A percentile compares a stretch with the other conserved stretches of the same genome.
These are phyloP conservation scores for Dictyostelium purpureum DNA, from an alignment of 78 protist species.

Conservation along the genomic window DNA sequence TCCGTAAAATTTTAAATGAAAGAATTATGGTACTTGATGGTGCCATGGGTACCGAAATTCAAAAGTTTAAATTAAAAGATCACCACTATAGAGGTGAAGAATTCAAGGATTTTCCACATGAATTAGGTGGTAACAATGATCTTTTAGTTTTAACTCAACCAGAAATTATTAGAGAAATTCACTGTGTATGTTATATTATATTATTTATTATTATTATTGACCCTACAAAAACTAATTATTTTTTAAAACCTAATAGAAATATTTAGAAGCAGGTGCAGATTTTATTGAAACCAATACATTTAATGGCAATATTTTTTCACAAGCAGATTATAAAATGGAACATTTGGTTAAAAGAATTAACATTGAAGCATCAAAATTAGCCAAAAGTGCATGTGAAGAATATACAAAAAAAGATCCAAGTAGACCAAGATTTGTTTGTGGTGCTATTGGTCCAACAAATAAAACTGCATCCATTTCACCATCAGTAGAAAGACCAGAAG, in stretches of 20 bases:
- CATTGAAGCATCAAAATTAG: conserved; percentile 86
- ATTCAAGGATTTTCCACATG: conserved; percentile 89
- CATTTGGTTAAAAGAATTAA: conserved; percentile 82
- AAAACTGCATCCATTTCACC: conserved; percentile 97
- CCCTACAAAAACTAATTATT: background rate
- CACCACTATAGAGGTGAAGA: conserved; percentile 94
- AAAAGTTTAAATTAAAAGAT: conserved; percentile 91
- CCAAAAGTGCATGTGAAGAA: conserved; percentile 59
- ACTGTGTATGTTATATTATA: conserved; percentile 72
- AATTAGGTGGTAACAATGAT: conserved; percentile 99
- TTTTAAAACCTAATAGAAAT: conserved; percentile 24
- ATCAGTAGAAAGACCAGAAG: conserved; percentile 95
- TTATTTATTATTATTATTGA: background rate
- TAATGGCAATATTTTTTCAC: conserved; percentile 91
- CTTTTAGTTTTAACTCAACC: conserved; percentile 95
- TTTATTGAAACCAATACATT: conserved; percentile 99
- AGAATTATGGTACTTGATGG: conserved; percentile 96
- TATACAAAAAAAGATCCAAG: conserved; percentile 62
- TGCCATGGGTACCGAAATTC: conserved; percentile 99
- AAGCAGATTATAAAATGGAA: conserved; percentile 96
- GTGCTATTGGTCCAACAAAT: conserved; percentile 99
- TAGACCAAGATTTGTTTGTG: conserved; percentile 94
- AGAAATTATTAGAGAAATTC: conserved; percentile 90
- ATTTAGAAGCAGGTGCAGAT: conserved; percentile 98
- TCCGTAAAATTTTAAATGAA: conserved; percentile 66